Evolutionary conservation across 129 eudicot species (phyloP).

Genomic region (Arctium lappa): DNA sequence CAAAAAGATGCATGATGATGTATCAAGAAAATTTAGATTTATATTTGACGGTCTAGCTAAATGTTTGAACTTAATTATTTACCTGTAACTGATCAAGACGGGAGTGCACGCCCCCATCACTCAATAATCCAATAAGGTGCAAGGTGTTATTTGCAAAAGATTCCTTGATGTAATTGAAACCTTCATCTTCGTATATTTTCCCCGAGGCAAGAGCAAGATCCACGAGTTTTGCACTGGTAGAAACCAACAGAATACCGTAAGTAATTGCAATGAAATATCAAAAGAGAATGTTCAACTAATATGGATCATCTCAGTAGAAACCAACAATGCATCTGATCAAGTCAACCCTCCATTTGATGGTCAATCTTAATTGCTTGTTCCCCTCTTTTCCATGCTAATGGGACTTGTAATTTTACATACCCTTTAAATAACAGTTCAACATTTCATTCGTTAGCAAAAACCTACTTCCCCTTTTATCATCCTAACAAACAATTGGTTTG

Average conservation of each 20-base stretch:
- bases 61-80: not conserved
- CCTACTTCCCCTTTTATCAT: not conserved
- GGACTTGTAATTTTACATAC: not conserved
- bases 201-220: constrained; percentile 92
- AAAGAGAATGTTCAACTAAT: not conserved
- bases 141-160: constrained; percentile 68
- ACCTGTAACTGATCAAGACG: constrained; percentile 93
- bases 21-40: not conserved
- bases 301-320: not conserved
- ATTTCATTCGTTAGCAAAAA: not conserved
- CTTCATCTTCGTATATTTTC: constrained; percentile 83
- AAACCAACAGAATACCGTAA: not conserved
- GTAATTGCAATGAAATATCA: not conserved
- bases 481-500: not conserved
- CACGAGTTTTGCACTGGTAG: constrained; percentile 84
- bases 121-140: constrained; percentile 89
- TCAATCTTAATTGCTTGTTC: not conserved
- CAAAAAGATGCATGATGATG: not conserved
- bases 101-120: constrained; percentile 98
- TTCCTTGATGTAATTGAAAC: constrained; percentile 72
- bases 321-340: not conserved
- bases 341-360: not conserved
- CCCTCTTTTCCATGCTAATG: not conserved
- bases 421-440: not conserved
- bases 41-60: not conserved